A percentile compares a stretch with the other conserved stretches of the same genome.
phyloP scores from a whole-genome alignment of 2,329 filamentous ascomycete species.

The Pyrenophora teres region DNA sequence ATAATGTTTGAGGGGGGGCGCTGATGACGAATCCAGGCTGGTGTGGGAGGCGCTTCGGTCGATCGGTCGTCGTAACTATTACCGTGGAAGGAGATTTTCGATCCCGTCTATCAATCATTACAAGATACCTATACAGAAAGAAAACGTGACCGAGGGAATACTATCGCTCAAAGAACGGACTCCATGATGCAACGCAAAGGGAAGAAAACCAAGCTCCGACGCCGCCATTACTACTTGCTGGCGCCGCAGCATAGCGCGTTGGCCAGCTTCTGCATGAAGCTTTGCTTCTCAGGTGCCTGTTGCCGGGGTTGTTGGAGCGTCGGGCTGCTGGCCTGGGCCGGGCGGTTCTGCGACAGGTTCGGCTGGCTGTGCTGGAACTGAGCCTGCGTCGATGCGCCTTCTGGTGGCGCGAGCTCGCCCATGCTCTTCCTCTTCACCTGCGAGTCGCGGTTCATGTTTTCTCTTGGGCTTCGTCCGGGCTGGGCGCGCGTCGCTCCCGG shows the following conservation, averaged over 20 bases:
- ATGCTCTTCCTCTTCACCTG: constrained; percentile 70
- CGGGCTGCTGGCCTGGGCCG: constrained; percentile 51
- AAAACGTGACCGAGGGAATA: constrained; percentile 36
- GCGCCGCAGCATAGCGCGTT: constrained; percentile 83
- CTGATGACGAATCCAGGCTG: constrained; percentile 35
- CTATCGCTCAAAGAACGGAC: constrained; percentile 42
- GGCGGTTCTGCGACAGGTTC: constrained; percentile 72
- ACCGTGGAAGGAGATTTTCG: constrained; percentile 44
- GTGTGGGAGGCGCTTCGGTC: constrained; percentile 26
- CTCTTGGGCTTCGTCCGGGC: constrained; percentile 45
- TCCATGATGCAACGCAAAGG: constrained; percentile 42
- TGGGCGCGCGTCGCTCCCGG: constrained; percentile 65
- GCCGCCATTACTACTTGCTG: constrained; percentile 34
- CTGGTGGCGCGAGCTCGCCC: constrained; percentile 79
- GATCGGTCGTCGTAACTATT: constrained; percentile 41
- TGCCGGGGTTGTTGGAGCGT: constrained; percentile 59
- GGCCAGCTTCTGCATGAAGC: constrained; percentile 88
- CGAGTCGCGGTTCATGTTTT: constrained; percentile 30
- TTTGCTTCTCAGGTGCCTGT: constrained; percentile 68
- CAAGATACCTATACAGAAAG: constrained; percentile 49
- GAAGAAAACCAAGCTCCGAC: constrained; percentile 22
- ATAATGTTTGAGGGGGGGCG: constrained; percentile 12
- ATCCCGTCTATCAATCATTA: constrained; percentile 49
- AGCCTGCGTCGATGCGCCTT: constrained; percentile 83
- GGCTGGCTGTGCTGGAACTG: constrained; percentile 96